A percentile compares a stretch with the other conserved stretches of the same genome.
Evolutionary conservation across 192 early-diverging fungal genomes (phyloP).

Genomic region (Mortierella claussenii): DNA sequence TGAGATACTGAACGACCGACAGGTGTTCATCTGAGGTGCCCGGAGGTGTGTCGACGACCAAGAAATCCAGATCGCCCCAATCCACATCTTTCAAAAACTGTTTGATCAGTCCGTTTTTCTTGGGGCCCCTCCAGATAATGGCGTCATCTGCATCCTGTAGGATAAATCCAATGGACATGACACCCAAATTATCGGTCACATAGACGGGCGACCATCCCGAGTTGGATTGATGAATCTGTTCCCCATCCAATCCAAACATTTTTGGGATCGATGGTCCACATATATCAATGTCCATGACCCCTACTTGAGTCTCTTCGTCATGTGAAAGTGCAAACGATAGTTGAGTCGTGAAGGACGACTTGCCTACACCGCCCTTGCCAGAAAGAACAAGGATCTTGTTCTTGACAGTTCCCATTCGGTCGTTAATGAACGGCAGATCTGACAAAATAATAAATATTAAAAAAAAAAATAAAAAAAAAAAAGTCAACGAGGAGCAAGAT

Average conservation of each 20-base stretch:
- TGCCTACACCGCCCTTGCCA: slow-evolving; percentile 99
- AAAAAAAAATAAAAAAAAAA: slow-evolving; percentile 7
- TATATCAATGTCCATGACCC: slow-evolving; percentile 96
- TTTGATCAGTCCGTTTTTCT: slow-evolving; percentile 94
- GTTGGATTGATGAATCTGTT: slow-evolving; percentile 84
- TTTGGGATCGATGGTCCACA: slow-evolving; percentile 95
- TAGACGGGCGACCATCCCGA: slow-evolving; percentile 86
- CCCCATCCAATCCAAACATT: slow-evolving; percentile 87
- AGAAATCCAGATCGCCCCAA: slow-evolving; percentile 91
- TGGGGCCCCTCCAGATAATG: slow-evolving; percentile 95
- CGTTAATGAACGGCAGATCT: slow-evolving; percentile 73
- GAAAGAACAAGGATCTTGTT: slow-evolving; percentile 96
- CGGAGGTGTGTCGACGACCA: slow-evolving; percentile 96
- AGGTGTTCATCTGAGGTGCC: slow-evolving; percentile 98
- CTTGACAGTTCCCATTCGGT: slow-evolving; percentile 71
- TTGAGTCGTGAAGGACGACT: slow-evolving; percentile 91
- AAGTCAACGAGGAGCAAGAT: no score
- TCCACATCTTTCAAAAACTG: slow-evolving; percentile 97
- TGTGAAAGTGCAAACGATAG: slow-evolving; percentile 85
- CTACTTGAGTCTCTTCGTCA: slow-evolving; percentile 67
- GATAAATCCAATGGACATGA: slow-evolving; percentile 97
- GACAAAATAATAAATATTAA: not conserved
- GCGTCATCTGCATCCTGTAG: slow-evolving; percentile 87
- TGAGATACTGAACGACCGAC: slow-evolving; percentile 82
- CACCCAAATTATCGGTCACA: slow-evolving; percentile 79